phyloP scores from a whole-genome alignment of 1,284 basidiomycete species.

The Malassezia globosa region DNA sequence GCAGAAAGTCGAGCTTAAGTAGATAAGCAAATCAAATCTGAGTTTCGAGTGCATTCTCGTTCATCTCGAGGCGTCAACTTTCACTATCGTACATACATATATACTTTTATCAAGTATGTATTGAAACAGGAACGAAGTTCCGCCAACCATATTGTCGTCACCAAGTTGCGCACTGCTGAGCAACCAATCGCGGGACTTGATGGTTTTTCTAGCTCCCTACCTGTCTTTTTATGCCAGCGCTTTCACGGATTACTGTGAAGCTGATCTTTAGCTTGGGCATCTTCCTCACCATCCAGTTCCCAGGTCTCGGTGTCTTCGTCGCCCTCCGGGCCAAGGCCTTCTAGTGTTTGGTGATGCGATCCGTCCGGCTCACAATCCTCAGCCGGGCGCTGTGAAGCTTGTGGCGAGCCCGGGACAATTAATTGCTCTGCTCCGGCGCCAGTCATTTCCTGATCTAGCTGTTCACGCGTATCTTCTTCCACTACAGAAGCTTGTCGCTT shows the following conservation, averaged over 20 bases:
- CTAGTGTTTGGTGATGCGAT: not conserved
- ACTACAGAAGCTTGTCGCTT: slow-evolving; percentile 50
- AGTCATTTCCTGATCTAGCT: slow-evolving; percentile 35
- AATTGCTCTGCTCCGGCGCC: slow-evolving; percentile 17
- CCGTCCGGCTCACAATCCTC: slow-evolving; percentile 21
- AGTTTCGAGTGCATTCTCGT: no score
- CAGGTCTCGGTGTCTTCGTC: slow-evolving; percentile 13
- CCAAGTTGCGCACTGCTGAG: no score
- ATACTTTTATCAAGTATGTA: no score
- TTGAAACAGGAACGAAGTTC: not conserved
- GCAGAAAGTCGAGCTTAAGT: not conserved
- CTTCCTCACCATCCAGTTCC: slow-evolving; percentile 8
- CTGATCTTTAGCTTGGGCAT: not conserved
- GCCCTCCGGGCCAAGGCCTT: not conserved
- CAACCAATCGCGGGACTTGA: no score
- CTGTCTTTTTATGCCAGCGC: not conserved
- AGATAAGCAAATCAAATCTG: slow-evolving; percentile 2
- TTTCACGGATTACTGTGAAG: no score
- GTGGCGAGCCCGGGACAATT: slow-evolving; percentile 15
- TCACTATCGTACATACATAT: no score
- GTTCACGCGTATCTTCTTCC: slow-evolving; percentile 52
- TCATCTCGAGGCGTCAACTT: no score
- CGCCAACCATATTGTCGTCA: no score
- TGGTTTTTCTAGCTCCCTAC: not conserved
- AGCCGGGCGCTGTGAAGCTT: not conserved